Conservation (phyloP, 371 early-diverging fungal species). For the Mortierella sp. region DNA sequence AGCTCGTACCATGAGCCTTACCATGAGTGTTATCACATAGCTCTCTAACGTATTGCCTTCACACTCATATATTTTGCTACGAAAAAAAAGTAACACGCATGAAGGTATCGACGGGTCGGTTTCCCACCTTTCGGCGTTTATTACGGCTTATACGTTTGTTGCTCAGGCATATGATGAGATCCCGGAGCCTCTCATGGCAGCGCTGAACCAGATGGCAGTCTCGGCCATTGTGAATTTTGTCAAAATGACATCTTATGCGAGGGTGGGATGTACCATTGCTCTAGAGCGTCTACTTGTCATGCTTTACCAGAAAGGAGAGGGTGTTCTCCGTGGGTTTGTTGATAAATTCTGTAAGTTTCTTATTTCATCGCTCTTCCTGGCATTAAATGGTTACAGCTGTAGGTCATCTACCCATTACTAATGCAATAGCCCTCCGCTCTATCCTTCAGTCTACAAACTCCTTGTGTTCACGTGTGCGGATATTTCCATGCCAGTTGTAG, state of each 20-base stretch:
- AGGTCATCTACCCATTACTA: neutral
- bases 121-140: conserved; percentile 68
- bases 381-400: neutral
- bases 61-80: neutral
- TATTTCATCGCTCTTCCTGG: neutral
- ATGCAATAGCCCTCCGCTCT: neutral
- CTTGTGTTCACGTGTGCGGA: conserved; percentile 66
- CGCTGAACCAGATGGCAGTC: conserved; percentile 61
- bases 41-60: neutral
- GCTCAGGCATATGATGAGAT: conserved; percentile 59
- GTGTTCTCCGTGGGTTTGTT: conserved; percentile 57
- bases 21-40: too few relatives aligned
- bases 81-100: conserved; percentile 18
- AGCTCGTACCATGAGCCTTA: too few relatives aligned
- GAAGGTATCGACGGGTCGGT: conserved; percentile 55
- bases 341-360: conserved; percentile 58
- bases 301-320: conserved; percentile 63
- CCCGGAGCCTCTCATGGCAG: conserved; percentile 57
- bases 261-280: conserved; percentile 57
- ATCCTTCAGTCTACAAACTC: conserved; percentile 64
- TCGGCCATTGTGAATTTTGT: conserved; percentile 57
- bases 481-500: conserved; percentile 15
- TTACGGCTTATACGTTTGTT: conserved; percentile 71
- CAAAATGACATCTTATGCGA: conserved; percentile 54
- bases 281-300: conserved; percentile 61